Conservation (phyloP, 1,139 yeast species). For the Suhomyces guaymorum region DNA sequence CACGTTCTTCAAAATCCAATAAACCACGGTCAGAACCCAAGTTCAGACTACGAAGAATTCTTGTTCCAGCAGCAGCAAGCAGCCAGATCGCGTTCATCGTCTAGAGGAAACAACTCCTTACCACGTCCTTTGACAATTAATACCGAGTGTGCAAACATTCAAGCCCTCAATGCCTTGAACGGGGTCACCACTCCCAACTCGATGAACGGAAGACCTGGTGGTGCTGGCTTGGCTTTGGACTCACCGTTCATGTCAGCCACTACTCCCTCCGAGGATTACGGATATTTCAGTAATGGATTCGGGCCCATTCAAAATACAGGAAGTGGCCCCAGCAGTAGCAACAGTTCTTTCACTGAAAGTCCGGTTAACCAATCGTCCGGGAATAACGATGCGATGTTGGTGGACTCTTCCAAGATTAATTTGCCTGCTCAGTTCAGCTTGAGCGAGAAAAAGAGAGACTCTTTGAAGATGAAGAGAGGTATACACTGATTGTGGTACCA, state of each 20-base stretch:
- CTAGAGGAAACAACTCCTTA: slow-evolving; percentile 26
- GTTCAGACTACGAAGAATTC: slow-evolving; percentile 29
- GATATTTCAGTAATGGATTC: slow-evolving; percentile 29
- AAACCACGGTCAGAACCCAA: slow-evolving; percentile 18
- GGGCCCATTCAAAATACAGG: slow-evolving; percentile 8
- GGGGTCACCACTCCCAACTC: slow-evolving; percentile 18
- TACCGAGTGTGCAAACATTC: slow-evolving; percentile 35
- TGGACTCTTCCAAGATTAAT: slow-evolving; percentile 21
- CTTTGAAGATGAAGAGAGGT: slow-evolving; percentile 50
- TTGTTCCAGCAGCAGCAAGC: slow-evolving; percentile 17
- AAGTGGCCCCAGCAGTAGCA: slow-evolving; percentile 10
- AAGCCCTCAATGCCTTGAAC: slow-evolving; percentile 30
- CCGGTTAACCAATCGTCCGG: slow-evolving; percentile 16
- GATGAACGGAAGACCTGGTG: slow-evolving; percentile 1
- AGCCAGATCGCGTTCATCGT: slow-evolving; percentile 28
- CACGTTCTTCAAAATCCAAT: slow-evolving; percentile 20
- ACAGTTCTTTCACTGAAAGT: slow-evolving; percentile 21
- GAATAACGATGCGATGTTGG: slow-evolving; percentile 13
- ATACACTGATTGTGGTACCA: slow-evolving; percentile 38
- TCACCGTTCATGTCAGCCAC: slow-evolving; percentile 49
- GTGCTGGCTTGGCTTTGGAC: slow-evolving; percentile 32
- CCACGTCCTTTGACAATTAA: slow-evolving; percentile 44
- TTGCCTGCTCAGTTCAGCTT: slow-evolving; percentile 36
- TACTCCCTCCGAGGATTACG: slow-evolving; percentile 41
- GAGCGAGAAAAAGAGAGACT: slow-evolving; percentile 51